Evolutionary conservation across 192 early-diverging fungal genomes (phyloP).

Genomic region (Bifiguratus adelaidae): DNA sequence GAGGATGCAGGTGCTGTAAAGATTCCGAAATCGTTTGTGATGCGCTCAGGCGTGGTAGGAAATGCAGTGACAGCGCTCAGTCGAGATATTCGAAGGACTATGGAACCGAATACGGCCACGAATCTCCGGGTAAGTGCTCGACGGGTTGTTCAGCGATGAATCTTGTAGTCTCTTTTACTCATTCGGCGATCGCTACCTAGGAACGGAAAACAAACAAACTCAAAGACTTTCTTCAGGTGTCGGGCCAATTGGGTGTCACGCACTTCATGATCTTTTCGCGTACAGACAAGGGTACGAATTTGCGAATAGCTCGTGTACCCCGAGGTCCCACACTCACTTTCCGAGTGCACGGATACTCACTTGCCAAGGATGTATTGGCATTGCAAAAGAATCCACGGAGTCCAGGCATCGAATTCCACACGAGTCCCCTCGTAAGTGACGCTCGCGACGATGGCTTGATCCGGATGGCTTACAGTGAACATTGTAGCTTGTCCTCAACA

Average conservation of each 20-base stretch:
- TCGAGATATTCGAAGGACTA: slow-evolving; percentile 69
- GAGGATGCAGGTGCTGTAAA: slow-evolving; percentile 41
- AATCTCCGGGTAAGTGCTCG: slow-evolving; percentile 57
- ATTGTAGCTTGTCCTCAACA: slow-evolving; percentile 63
- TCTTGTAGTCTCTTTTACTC: no score
- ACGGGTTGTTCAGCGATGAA: no score
- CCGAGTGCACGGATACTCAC: slow-evolving; percentile 67
- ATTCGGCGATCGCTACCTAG: slow-evolving; percentile 14
- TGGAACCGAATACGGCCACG: slow-evolving; percentile 94
- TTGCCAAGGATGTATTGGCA: slow-evolving; percentile 71
- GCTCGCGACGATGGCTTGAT: not conserved
- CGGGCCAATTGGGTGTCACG: slow-evolving; percentile 74
- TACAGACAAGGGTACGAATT: slow-evolving; percentile 69
- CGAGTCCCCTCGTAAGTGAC: slow-evolving; percentile 55
- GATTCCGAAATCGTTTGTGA: slow-evolving; percentile 82
- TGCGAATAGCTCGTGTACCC: slow-evolving; percentile 78
- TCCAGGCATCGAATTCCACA: slow-evolving; percentile 65
- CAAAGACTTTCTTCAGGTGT: slow-evolving; percentile 85
- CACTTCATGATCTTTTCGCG: slow-evolving; percentile 86
- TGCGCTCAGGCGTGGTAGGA: slow-evolving; percentile 79
- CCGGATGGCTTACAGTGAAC: not conserved
- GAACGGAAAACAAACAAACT: slow-evolving; percentile 89
- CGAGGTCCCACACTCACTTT: slow-evolving; percentile 92
- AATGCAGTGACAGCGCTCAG: slow-evolving; percentile 69
- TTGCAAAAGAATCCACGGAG: slow-evolving; percentile 71